Percentiles rank a stretch among this genome's conserved stretches.
These are phyloP conservation scores for Trichoderma sp. DNA, from an alignment of 2,329 filamentous ascomycete species.

Conservation along the genomic window DNA sequence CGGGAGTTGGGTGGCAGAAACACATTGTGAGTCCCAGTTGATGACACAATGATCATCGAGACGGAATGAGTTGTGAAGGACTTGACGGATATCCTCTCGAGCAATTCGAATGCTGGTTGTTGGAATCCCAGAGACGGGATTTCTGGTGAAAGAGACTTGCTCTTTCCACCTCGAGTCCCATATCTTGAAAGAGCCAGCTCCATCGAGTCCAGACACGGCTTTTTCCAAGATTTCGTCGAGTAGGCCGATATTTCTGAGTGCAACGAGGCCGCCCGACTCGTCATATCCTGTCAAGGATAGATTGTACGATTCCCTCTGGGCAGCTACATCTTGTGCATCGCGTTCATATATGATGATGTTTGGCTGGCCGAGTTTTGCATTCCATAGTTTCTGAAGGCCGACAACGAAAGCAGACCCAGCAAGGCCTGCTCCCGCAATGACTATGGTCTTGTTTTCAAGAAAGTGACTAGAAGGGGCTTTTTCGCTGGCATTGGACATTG, in stretches of 20 bases:
- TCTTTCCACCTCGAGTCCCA: constrained; percentile 41
- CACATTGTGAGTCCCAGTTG: constrained; percentile 32
- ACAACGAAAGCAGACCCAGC: constrained; percentile 40
- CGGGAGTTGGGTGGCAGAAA: constrained; percentile 25
- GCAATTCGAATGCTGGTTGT: constrained; percentile 38
- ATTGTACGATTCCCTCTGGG: constrained; percentile 34
- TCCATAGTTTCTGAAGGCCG: constrained; percentile 38
- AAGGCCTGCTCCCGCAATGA: constrained; percentile 40
- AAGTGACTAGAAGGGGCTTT: constrained; percentile 26
- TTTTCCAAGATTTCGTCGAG: constrained; percentile 31
- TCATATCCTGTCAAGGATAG: constrained; percentile 34
- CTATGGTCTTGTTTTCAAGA: constrained; percentile 37
- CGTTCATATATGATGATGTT: constrained; percentile 39
- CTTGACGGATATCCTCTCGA: constrained; percentile 36
- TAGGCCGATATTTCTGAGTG: constrained; percentile 36
- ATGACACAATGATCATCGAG: constrained; percentile 23
- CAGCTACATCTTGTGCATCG: constrained; percentile 30
- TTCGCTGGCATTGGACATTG: neutral
- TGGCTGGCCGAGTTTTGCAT: constrained; percentile 28
- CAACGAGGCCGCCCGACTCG: constrained; percentile 32
- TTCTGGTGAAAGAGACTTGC: constrained; percentile 32
- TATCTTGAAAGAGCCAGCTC: constrained; percentile 38
- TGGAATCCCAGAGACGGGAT: constrained; percentile 36
- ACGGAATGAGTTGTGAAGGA: constrained; percentile 32
- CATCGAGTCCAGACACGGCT: constrained; percentile 27